Base-by-base conservation (phyloP, 2,329 filamentous ascomycete genomes). In the Chaetomium globosum region DNA sequence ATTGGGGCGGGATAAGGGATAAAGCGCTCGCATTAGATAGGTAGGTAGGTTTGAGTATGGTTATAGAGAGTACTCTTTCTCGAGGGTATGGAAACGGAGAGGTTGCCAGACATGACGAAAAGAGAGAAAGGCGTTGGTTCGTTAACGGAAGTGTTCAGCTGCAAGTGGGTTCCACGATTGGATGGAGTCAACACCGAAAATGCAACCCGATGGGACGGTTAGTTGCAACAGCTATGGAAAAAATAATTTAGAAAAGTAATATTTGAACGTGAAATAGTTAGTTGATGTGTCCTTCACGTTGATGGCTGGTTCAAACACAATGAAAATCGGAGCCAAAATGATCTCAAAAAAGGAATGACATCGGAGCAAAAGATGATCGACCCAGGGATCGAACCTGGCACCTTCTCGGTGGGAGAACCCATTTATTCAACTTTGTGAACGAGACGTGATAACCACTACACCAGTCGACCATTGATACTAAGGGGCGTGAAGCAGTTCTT, bases 391-490 rank as follows among this genome's bases (percentile, higher is more conserved):
- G 67, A 68, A 68, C 67, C 67, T 68, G 67, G 67, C 67, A 68
- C 67, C 67, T 68, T 68, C 65, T 68, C 65, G 65, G 65, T 58
- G 65, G 65, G 65, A 66, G 23, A 60, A 58, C 51, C 65, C 59
- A 66, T 12, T 51, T 43, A 57, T 64, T 57, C 65, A 66, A 57
- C 52, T 67, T 63, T 68, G 67, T 68, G 67, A 68, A 66, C 65
- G 65, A 68, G 65, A 68, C 67, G 67, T 68, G 67, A 68, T 68
- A 68, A 68, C 67, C 67, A 68, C 67, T 68, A 68, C 67, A 68
- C 67, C 67, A 68, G 67, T 49, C 67, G 67, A 63, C 67, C 67
- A n/a, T 65, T 59, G 52, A 30, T 43, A 26, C 4, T 4, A 26
- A 26, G 26, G 26, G 26, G 26, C 26, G 2, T 4, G 26, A 26